These are phyloP conservation scores for Pseudocercospora crystallina DNA, from an alignment of 2,329 filamentous ascomycete genomes.

Conservation along the genomic window DNA sequence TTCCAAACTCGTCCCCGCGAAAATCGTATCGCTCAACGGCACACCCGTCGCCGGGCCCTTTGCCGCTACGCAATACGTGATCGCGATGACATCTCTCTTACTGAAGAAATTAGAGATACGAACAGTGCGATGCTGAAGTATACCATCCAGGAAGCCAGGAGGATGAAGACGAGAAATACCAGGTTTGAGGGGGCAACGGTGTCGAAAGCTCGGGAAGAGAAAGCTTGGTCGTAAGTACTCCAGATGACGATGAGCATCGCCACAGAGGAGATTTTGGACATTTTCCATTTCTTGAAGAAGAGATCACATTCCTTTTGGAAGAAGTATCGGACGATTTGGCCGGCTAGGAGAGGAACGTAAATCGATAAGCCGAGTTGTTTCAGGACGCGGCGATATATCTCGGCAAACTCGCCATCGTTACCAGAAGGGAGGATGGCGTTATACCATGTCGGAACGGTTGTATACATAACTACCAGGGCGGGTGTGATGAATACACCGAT, in stretches of 20 bases:
- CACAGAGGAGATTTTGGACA: conserved; percentile 46
- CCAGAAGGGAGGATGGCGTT: conserved; percentile 58
- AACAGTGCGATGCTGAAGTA: conserved; percentile 64
- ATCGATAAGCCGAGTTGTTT: conserved; percentile 68
- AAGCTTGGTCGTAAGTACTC: conserved; percentile 67
- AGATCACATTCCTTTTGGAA: conserved; percentile 57
- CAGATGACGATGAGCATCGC: conserved; percentile 56
- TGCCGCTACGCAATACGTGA: conserved; percentile 71
- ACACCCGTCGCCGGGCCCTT: conserved; percentile 72
- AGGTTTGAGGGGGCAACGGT: conserved; percentile 60
- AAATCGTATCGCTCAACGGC: conserved; percentile 68
- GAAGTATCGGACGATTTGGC: conserved; percentile 59
- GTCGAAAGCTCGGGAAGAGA: conserved; percentile 62
- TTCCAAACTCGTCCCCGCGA: conserved; percentile 54
- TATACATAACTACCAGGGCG: conserved; percentile 61
- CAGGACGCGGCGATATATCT: conserved; percentile 66
- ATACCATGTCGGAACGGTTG: conserved; percentile 52
- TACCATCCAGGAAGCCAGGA: conserved; percentile 61
- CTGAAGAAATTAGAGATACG: conserved; percentile 56
- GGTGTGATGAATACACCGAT: conserved; percentile 68
- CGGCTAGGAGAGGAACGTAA: conserved; percentile 61
- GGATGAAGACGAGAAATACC: conserved; percentile 67
- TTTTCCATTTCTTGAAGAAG: conserved; percentile 50
- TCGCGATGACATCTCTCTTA: conserved; percentile 64
- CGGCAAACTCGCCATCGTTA: conserved; percentile 53